Evolutionary conservation across 768 basidiomycete species (phyloP), one percentile per base, ranked within the genome.

Genomic region (Hirschioporus abietinus): DNA sequence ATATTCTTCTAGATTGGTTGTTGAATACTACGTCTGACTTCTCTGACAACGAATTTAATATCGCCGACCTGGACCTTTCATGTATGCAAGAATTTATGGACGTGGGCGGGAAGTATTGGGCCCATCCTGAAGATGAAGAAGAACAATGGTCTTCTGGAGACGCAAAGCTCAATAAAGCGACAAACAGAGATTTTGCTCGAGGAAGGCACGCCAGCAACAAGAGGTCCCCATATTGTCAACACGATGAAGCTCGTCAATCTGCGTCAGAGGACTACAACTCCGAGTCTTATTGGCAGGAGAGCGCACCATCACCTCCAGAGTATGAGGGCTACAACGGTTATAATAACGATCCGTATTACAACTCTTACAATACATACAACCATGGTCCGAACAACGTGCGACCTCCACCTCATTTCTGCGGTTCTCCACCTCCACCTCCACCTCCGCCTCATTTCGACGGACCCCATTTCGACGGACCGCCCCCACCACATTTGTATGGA

Each of bases 11-110:
- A 78, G 75, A 77, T 63, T 76, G 75, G 67, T 25, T 74, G 1
- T 75, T 75, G 69, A 80, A 80, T 64, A 73, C 73, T 27, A 72
- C 76, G 52, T 20, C 64, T 35, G 61, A 62, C 35, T 34, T 57
- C 18, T 65, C 63, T 9, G 7, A 27, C 23, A 17, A 26, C 60
- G 60, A 20, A 27, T 10, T 42, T 57, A 25, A 35, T 35, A n/a
- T 52, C 20, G 42, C 42, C 12, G 12, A 52, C 42, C 12, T 52
- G 12, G 42, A 52, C 42, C 42, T 10, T 1, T 52, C 42, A 52
- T 52, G 42, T 52, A 52, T 52, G 42, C 15, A 52, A 20, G 42
- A 52, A 15, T 52, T 52, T 12, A 10, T 52, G 4, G 12, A 52
- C 20, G 1, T 20, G 5, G 12, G 30, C 30, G 30, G 30, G 30